Base-by-base conservation (phyloP, 2,329 filamentous ascomycete species). In the Colletotrichum musae region DNA sequence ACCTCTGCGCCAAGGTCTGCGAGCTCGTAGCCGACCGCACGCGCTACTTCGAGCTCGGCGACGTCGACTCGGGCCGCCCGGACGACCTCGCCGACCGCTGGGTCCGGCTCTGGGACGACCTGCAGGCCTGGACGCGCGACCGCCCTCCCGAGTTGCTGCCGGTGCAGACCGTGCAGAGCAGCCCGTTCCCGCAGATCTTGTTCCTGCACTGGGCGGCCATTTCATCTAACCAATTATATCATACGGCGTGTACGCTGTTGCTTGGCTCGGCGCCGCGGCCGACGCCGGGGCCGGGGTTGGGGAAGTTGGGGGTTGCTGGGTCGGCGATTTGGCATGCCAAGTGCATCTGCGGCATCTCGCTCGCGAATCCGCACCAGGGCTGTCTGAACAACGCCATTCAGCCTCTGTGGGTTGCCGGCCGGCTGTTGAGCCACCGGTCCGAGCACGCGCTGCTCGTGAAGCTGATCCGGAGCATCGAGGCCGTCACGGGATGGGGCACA, bases 331-430 rank as follows among this genome's bases (percentile, higher is more conserved):
- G 87, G 87, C 87, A 89, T 72, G 87, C 86, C 1, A 83, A 84
- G 65, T 81, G 83, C 15, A 84, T 89, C 39, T 88, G 86, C 65
- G 87, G 86, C 2, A 89, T 89, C 24, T 88, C 87, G 0, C 73
- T 86, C 13, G 83, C 86, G 3, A 89, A 89, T 66, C 83, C 83
- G 4, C 86, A 89, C 65, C 81, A 85, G 12, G 87, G 87, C 3
- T 87, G 85, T 70, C 73, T 88, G 41, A 89, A 87, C 70, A 89
- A 89, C 72, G 85, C 86, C 4, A 86, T 89, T 5, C 87, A 89
- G 70, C 87, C 87, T 1, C 77, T 89, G 0, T 89, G 85, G 83
- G 80, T 89, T 13, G 87, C 88, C 0, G 88, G 86, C 0, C 80
- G 83, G 43, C 75, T 88, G 0, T 80, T 89, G 50, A 88, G 84